phyloP scores from a whole-genome alignment of 1,139 yeast genomes.

The Zygoascus sp. region DNA sequence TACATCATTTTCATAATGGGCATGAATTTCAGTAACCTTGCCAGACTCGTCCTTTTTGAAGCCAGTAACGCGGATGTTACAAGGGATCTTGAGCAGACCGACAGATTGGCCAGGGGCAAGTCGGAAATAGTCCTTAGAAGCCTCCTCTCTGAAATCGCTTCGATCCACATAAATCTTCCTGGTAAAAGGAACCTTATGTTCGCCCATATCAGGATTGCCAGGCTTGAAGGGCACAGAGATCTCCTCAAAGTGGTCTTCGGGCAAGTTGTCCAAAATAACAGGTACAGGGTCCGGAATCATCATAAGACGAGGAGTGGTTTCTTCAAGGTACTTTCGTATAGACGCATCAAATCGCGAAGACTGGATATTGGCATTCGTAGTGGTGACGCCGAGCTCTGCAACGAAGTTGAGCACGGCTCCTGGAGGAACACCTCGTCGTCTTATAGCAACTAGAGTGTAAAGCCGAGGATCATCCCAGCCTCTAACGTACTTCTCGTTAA shows the following conservation, averaged over 20 bases:
- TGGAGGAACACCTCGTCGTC: constrained; percentile 99
- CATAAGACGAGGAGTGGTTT: constrained; percentile 92
- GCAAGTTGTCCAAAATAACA: constrained; percentile 76
- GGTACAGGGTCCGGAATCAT: constrained; percentile 84
- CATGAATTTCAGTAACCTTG: constrained; percentile 63
- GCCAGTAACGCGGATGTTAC: constrained; percentile 68
- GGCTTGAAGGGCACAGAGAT: constrained; percentile 87
- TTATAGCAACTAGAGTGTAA: constrained; percentile 88
- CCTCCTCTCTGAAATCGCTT: constrained; percentile 73
- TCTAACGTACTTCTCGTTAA: constrained; percentile 72
- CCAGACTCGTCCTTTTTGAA: constrained; percentile 63
- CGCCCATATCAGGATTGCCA: constrained; percentile 68
- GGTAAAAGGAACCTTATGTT: constrained; percentile 71
- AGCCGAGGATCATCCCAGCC: constrained; percentile 99
- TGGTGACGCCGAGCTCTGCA: constrained; percentile 94
- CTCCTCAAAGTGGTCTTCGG: constrained; percentile 64
- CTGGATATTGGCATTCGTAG: constrained; percentile 88
- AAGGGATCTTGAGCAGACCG: constrained; percentile 91
- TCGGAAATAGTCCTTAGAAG: constrained; percentile 67
- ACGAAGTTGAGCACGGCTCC: constrained; percentile 93
- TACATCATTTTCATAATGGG: constrained; percentile 65
- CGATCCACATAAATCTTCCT: constrained; percentile 79
- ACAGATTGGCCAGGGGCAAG: constrained; percentile 92
- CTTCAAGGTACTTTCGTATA: constrained; percentile 81
- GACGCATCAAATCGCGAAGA: constrained; percentile 84